Conservation (phyloP, 805 yeast genomes). For the Zygotorulaspora florentina region DNA sequence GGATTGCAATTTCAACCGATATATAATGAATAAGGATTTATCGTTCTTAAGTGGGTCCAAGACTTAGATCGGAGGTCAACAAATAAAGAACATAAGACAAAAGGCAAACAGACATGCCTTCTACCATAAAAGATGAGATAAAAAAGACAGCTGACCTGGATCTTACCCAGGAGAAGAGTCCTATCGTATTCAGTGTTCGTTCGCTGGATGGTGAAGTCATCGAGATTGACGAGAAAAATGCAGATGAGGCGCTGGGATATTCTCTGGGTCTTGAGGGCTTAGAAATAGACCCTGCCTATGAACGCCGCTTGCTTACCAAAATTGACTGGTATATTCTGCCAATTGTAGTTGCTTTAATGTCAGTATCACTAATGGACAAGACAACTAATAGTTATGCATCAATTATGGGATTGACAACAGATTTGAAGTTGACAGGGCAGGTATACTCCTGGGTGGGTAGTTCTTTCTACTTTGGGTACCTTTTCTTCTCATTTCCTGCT, state of each 20-base stretch:
- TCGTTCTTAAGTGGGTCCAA: neutral
- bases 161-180: constrained; percentile 4
- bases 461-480: constrained; percentile 45
- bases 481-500: constrained; percentile 46
- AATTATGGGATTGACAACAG: constrained; percentile 37
- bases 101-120: constrained; percentile 1
- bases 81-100: neutral
- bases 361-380: constrained; percentile 41
- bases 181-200: constrained; percentile 4
- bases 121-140: neutral
- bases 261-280: constrained; percentile 2
- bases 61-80: neutral
- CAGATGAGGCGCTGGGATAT: constrained; percentile 8
- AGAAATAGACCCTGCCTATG: constrained; percentile 24
- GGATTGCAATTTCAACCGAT: neutral
- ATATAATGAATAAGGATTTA: neutral
- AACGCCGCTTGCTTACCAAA: constrained; percentile 35
- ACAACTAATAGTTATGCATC: constrained; percentile 39
- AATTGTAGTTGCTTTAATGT: constrained; percentile 34
- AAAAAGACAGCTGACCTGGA: neutral
- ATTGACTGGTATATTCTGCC: constrained; percentile 40
- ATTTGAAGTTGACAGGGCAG: constrained; percentile 37
- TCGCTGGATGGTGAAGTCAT: constrained; percentile 10
- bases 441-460: constrained; percentile 44
- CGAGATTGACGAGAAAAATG: constrained; percentile 8